Evolutionary conservation across 495 filamentous ascomycete species (phyloP), one percentile per base, ranked within the genome.

Genomic region (Xanthoparmelia taractica): DNA sequence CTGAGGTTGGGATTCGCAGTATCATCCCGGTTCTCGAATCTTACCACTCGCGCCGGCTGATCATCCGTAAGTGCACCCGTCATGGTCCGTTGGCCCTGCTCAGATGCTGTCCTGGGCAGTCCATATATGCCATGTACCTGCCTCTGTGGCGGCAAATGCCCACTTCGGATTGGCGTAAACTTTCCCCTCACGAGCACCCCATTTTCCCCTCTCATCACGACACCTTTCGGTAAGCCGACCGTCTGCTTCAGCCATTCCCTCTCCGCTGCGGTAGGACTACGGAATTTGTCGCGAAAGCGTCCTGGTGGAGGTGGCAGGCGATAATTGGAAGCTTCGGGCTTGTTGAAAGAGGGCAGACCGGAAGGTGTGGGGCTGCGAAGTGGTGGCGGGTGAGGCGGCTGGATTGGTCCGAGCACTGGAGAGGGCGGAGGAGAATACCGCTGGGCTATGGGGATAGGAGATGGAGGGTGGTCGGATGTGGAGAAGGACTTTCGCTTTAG

Each of bases 301-400:
- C 29, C 54, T 17, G 48, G 57, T 29, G 68, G 68, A 27, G 68
- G 59, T 20, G 68, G 68, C 13, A 70, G 61, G 38, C 68, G 68
- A 63, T 69, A 75, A 23, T 66, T 64, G 11, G 78, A 61, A 10
- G 79, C 79, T 67, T 79, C 77, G 25, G 69, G 71, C 15, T 75
- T 74, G 34, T 75, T 74, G 61, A 81, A 81, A 1, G 76, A 77
- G 1, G 79, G 79, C 41, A 81, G 65, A 2, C 78, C 77, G 2
- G 78, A 77, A 34, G 79, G 79, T 12, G 79, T 81, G 8, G 77
- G 75, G 13, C 67, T 60, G 61, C 79, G 69, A 36, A 66, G 65
- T 10, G 78, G 78, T 33, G 78, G 76, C 48, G 76, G 76, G 58
- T 72, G 75, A 38, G 40, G 63, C 12, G 79, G 79, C 33, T 69